phyloP scores from a whole-genome alignment of 805 yeast genomes.

The Lipomyces kockii region DNA sequence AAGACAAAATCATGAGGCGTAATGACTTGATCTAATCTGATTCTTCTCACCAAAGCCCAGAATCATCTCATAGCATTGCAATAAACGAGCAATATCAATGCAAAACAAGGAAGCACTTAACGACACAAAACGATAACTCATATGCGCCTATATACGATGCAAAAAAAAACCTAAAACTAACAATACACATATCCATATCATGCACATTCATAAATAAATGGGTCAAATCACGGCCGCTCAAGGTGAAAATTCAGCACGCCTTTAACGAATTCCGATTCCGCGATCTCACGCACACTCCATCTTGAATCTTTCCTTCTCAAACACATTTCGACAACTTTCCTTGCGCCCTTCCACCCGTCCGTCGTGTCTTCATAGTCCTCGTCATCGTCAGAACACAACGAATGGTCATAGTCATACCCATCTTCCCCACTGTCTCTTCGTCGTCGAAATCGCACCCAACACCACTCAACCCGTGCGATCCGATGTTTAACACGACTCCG shows the following conservation, averaged over 20 bases:
- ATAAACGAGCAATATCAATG: not conserved
- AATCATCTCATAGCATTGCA: not conserved
- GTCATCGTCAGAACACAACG: slow-evolving; percentile 40
- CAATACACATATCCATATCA: not conserved
- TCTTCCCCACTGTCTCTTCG: slow-evolving; percentile 40
- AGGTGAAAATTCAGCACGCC: slow-evolving; percentile 36
- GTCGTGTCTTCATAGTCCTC: slow-evolving; percentile 39
- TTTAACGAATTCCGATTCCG: slow-evolving; percentile 47
- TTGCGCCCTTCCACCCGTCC: slow-evolving; percentile 53
- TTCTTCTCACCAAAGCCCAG: not conserved
- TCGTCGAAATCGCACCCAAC: slow-evolving; percentile 60
- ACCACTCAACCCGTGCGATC: slow-evolving; percentile 92
- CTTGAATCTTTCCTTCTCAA: slow-evolving; percentile 57
- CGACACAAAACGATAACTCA: not conserved
- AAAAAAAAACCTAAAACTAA: not conserved
- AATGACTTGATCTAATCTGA: slow-evolving; percentile 31
- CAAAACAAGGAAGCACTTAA: not conserved
- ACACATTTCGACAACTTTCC: slow-evolving; percentile 55
- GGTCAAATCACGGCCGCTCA: not conserved
- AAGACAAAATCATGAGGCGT: not conserved
- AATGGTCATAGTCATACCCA: slow-evolving; percentile 23
- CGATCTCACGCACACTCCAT: slow-evolving; percentile 46
- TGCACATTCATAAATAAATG: not conserved
- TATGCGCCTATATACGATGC: not conserved
- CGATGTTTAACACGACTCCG: slow-evolving; percentile 75